A percentile compares a stretch with the other conserved stretches of the same genome.
These are phyloP conservation scores for Peronosclerospora sorghi DNA, from an alignment of 352 stramenopile species.

Conservation along the genomic window DNA sequence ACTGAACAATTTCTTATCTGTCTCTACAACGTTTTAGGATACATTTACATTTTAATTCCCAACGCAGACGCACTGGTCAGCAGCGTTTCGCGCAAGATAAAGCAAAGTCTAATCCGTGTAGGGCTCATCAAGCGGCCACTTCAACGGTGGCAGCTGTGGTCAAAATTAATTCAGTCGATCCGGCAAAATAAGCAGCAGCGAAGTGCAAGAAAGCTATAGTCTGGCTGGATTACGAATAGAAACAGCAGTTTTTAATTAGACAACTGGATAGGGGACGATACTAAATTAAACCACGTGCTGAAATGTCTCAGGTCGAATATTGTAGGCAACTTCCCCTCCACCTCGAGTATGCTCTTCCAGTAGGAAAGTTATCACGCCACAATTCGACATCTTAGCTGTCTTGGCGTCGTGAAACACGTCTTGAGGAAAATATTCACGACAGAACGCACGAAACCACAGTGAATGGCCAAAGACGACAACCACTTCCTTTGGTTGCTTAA, in stretches of 20 bases:
- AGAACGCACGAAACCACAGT: slow-evolving; percentile 80
- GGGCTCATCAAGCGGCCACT: slow-evolving; percentile 15
- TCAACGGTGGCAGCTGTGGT: slow-evolving; percentile 19
- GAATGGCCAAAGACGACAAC: slow-evolving; percentile 80
- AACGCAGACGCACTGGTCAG: slow-evolving; percentile 14
- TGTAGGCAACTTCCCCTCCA: slow-evolving; percentile 14
- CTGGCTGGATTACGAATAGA: no score
- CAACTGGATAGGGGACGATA: not conserved
- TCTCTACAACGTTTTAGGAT: slow-evolving; percentile 12
- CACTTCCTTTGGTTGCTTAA: slow-evolving; percentile 41
- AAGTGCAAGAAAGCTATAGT: slow-evolving; percentile 3
- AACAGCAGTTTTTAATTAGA: not conserved
- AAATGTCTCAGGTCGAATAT: slow-evolving; percentile 37
- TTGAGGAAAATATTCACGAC: slow-evolving; percentile 58
- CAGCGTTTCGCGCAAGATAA: slow-evolving; percentile 4
- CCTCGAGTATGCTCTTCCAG: slow-evolving; percentile 33
- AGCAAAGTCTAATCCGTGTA: slow-evolving; percentile 9
- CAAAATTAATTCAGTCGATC: slow-evolving; percentile 10
- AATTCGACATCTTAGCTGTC: slow-evolving; percentile 64
- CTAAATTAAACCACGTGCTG: slow-evolving; percentile 24
- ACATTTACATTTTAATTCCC: slow-evolving; percentile 22
- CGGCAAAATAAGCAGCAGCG: slow-evolving; percentile 7
- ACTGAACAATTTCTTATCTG: not conserved
- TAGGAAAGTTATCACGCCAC: slow-evolving; percentile 60
- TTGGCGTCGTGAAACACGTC: slow-evolving; percentile 33